Evolutionary conservation across 176 grass and related monocot species (phyloP).

Genomic region (Dactylis glomerata): DNA sequence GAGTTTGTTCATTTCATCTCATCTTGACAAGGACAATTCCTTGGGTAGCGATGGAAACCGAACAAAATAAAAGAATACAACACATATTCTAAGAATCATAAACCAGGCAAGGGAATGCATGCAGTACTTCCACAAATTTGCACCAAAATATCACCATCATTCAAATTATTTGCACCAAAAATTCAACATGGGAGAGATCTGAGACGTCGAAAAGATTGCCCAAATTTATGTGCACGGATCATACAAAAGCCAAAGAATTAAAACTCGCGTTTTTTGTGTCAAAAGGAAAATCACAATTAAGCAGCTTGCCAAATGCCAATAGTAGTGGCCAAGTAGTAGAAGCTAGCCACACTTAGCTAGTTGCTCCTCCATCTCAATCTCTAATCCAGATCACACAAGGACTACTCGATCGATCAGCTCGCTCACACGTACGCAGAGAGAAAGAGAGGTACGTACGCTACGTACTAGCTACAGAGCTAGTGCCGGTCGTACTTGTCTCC

Average conservation of each 20-base stretch:
- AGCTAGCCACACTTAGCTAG: conserved; percentile 18
- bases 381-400: neutral
- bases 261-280: neutral
- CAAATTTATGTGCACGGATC: conserved; percentile 33
- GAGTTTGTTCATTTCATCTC: conserved; percentile 40
- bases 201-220: neutral
- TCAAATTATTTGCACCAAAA: neutral
- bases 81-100: neutral
- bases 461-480: conserved; percentile 12
- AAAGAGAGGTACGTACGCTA: neutral
- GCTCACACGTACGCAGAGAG: neutral
- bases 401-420: neutral
- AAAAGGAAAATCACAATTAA: conserved; percentile 26
- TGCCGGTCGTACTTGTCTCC: conserved; percentile 45
- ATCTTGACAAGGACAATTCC: conserved; percentile 43
- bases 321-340: conserved; percentile 32
- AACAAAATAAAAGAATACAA: conserved; percentile 26
- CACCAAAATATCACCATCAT: neutral
- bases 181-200: neutral
- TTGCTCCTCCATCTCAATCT: conserved; percentile 16
- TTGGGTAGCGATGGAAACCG: conserved; percentile 38
- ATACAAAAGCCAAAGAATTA: conserved; percentile 23
- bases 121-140: conserved; percentile 1
- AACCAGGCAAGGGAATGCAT: neutral
- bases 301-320: conserved; percentile 26